Percentiles rank a stretch among this genome's conserved stretches.
Conservation (phyloP, 495 filamentous ascomycete species). For the Filosporella fistucella region DNA sequence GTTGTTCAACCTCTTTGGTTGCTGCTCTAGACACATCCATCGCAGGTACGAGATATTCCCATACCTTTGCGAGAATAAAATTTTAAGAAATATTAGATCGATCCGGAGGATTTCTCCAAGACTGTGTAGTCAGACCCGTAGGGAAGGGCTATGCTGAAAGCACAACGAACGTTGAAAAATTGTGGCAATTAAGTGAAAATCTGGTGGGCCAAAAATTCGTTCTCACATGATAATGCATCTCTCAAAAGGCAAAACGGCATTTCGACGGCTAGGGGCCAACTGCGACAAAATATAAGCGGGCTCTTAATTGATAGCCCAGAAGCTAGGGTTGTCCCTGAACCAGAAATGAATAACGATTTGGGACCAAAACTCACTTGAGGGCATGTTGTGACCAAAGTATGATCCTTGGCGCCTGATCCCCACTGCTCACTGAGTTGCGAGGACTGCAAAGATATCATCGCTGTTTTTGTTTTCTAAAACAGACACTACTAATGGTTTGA, state of each 20-base stretch:
- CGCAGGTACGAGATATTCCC: conserved; percentile 1
- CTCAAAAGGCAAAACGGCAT: too few relatives aligned
- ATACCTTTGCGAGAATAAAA: not conserved
- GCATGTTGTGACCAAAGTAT: too few relatives aligned
- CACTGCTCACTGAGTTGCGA: too few relatives aligned
- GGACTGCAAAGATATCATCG: conserved; percentile 11
- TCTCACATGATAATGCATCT: too few relatives aligned
- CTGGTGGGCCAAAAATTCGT: conserved; percentile 19
- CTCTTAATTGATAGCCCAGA: too few relatives aligned
- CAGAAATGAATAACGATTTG: too few relatives aligned
- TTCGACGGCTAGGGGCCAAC: too few relatives aligned
- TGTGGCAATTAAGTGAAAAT: conserved; percentile 19
- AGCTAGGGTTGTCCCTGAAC: too few relatives aligned
- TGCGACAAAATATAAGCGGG: too few relatives aligned
- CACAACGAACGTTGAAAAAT: conserved; percentile 9
- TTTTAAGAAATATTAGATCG: conserved; percentile 1
- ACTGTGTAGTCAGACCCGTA: conserved; percentile 4
- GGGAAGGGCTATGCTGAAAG: not conserved
- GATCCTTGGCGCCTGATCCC: too few relatives aligned
- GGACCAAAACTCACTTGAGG: too few relatives aligned
- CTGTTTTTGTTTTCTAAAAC: conserved; percentile 49
- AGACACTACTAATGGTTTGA: conserved; percentile 77
- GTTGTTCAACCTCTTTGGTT: conserved; percentile 13
- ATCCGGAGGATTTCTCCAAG: conserved; percentile 4
- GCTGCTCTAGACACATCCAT: conserved; percentile 21